These are phyloP conservation scores for Yueomyces sp. DNA, from an alignment of 1,139 yeast species.

Conservation along the genomic window DNA sequence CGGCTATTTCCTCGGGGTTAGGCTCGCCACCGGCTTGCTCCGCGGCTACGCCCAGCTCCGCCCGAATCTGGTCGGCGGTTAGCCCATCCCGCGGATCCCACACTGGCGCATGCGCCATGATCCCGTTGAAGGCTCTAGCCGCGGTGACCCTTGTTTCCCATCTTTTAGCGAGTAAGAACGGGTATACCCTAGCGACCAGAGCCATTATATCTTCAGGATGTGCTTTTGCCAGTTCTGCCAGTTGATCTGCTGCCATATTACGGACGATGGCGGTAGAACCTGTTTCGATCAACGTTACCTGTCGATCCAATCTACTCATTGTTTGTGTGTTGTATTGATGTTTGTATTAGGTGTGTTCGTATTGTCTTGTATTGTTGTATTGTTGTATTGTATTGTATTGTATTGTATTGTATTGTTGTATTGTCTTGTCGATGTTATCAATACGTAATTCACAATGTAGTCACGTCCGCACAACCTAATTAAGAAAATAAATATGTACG, in stretches of 20 bases:
- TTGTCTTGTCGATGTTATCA: constrained; percentile 12
- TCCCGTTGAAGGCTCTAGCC: constrained; percentile 90
- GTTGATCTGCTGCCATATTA: constrained; percentile 94
- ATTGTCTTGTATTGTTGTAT: constrained; percentile 5
- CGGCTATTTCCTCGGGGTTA: too few relatives aligned
- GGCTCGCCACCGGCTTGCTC: too few relatives aligned
- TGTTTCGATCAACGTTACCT: constrained; percentile 74
- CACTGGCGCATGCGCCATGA: constrained; percentile 58
- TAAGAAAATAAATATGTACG: too few relatives aligned
- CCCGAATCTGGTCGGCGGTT: too few relatives aligned
- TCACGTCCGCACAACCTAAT: too few relatives aligned
- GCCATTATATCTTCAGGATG: constrained; percentile 90
- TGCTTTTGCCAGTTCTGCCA: constrained; percentile 83
- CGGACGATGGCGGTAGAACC: constrained; percentile 92
- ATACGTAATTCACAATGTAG: constrained; percentile 2
- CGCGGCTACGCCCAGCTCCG: too few relatives aligned
- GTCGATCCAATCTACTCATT: constrained; percentile 47
- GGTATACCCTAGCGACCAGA: constrained; percentile 78
- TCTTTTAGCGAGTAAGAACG: constrained; percentile 65
- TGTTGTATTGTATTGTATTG: constrained; percentile 2
- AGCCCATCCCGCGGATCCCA: constrained; percentile 57
- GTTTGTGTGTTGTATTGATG: constrained; percentile 15
- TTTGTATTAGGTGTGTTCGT: constrained; percentile 3
- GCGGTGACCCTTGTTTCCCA: constrained; percentile 98
- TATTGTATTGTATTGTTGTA: constrained; percentile 8